These are phyloP conservation scores for Sporothrix luriei DNA, from an alignment of 2,329 filamentous ascomycete genomes.

Conservation along the genomic window DNA sequence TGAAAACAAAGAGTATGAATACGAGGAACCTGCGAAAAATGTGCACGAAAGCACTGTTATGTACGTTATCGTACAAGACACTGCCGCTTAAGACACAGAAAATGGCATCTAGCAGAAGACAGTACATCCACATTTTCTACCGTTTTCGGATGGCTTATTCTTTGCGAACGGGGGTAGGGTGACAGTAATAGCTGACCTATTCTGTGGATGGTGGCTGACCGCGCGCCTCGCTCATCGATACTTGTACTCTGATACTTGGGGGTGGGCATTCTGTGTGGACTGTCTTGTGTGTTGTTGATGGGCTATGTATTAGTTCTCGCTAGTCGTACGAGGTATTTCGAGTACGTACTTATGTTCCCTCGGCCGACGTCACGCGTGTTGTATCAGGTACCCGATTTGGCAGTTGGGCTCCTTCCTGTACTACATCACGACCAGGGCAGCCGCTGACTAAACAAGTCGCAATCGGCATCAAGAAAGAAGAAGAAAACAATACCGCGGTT, in stretches of 20 bases:
- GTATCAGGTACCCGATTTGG: slow-evolving; percentile 22
- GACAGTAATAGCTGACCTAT: not conserved
- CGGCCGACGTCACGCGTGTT: not conserved
- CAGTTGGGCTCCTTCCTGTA: slow-evolving; percentile 18
- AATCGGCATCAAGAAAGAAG: not conserved
- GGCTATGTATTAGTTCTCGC: not conserved
- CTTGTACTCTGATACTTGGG: slow-evolving; percentile 15
- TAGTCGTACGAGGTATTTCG: not conserved
- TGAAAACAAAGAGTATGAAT: not conserved
- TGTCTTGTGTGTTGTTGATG: slow-evolving; percentile 4
- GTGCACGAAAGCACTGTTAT: not conserved
- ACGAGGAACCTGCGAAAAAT: slow-evolving; percentile 1
- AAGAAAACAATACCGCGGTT: too few relatives aligned
- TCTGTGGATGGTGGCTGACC: slow-evolving; percentile 3
- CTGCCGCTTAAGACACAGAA: not conserved
- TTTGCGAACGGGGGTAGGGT: not conserved
- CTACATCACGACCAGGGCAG: slow-evolving; percentile 2
- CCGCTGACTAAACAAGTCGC: slow-evolving; percentile 1
- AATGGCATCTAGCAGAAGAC: not conserved
- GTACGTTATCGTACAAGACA: not conserved
- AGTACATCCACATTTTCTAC: not conserved
- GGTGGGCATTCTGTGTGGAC: slow-evolving; percentile 7
- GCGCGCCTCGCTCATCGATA: slow-evolving; percentile 11
- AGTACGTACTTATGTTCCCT: not conserved
- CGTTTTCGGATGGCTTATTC: not conserved